Conservation (phyloP, 1,139 yeast species). For the Zhuliangozyma blackwelliae region DNA sequence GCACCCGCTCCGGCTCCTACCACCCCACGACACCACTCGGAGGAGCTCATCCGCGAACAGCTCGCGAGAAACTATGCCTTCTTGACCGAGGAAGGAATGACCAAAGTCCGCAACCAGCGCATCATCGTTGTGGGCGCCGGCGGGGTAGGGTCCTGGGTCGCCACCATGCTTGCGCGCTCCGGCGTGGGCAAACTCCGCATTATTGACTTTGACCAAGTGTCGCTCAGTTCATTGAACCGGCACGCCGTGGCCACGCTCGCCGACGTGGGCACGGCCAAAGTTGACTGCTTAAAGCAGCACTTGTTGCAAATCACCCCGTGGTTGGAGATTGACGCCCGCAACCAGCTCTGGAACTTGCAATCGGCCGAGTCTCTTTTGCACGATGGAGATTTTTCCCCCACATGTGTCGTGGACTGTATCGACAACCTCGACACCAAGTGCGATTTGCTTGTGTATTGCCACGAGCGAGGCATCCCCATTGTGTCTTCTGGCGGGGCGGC, state of each 20-base stretch:
- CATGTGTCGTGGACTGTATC: constrained; percentile 86
- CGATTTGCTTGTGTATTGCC: constrained; percentile 74
- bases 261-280: constrained; percentile 92
- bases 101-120: constrained; percentile 65
- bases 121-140: constrained; percentile 96
- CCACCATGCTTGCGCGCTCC: constrained; percentile 86
- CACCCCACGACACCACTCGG: constrained; percentile 43
- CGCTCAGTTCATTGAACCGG: constrained; percentile 84
- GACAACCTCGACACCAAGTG: constrained; percentile 95
- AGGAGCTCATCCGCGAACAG: constrained; percentile 81
- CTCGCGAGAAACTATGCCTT: constrained; percentile 91
- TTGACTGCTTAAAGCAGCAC: constrained; percentile 66
- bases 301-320: constrained; percentile 80
- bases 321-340: constrained; percentile 74
- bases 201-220: constrained; percentile 93
- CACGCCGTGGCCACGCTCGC: constrained; percentile 86
- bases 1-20: constrained; percentile 1
- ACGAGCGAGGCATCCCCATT: constrained; percentile 54
- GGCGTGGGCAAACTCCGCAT: constrained; percentile 78
- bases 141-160: constrained; percentile 97
- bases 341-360: constrained; percentile 70
- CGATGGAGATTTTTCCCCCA: constrained; percentile 54
- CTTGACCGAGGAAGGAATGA: constrained; percentile 79
- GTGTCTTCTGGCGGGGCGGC: constrained; percentile 97
- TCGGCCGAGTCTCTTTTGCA: constrained; percentile 57